Evolutionary conservation across 1,284 basidiomycete species (phyloP).

Genomic region (Trichosporon sp.): DNA sequence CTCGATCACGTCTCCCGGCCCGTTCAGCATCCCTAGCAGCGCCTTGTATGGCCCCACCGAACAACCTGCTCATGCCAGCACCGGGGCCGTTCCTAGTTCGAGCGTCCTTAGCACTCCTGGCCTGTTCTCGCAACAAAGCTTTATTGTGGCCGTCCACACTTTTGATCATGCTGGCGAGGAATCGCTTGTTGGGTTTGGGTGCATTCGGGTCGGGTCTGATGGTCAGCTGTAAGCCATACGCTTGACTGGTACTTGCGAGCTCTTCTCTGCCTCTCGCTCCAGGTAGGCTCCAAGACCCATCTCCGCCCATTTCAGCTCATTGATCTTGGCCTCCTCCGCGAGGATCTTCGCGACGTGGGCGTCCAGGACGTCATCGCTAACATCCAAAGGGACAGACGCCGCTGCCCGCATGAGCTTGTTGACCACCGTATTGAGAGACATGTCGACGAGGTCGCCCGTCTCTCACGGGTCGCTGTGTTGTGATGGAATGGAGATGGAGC

Average conservation of each 20-base stretch:
- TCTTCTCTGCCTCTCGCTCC: slow-evolving; percentile 49
- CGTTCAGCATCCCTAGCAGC: slow-evolving; percentile 45
- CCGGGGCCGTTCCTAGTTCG: not conserved
- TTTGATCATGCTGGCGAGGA: slow-evolving; percentile 77
- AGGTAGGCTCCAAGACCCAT: slow-evolving; percentile 43
- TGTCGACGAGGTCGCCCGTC: not conserved
- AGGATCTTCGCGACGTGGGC: slow-evolving; percentile 80
- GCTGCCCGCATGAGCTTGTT: slow-evolving; percentile 77
- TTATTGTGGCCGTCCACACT: slow-evolving; percentile 89
- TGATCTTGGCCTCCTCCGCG: slow-evolving; percentile 80
- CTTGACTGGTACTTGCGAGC: slow-evolving; percentile 53
- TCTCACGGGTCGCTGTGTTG: not conserved
- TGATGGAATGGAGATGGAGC: not conserved
- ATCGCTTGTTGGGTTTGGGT: slow-evolving; percentile 83
- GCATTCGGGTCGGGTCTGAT: slow-evolving; percentile 49
- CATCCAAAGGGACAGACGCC: slow-evolving; percentile 56
- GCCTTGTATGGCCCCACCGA: slow-evolving; percentile 34
- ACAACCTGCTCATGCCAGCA: slow-evolving; percentile 24
- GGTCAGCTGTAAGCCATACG: slow-evolving; percentile 10
- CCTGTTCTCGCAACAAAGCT: slow-evolving; percentile 69
- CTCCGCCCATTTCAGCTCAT: slow-evolving; percentile 57
- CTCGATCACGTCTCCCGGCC: slow-evolving; percentile 33
- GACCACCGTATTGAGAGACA: slow-evolving; percentile 69
- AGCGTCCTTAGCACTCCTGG: slow-evolving; percentile 61
- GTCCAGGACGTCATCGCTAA: slow-evolving; percentile 79